A percentile compares a stretch with the other conserved stretches of the same genome.
Evolutionary conservation across 805 yeast genomes (phyloP).

Genomic region (Candida stauntonica): DNA sequence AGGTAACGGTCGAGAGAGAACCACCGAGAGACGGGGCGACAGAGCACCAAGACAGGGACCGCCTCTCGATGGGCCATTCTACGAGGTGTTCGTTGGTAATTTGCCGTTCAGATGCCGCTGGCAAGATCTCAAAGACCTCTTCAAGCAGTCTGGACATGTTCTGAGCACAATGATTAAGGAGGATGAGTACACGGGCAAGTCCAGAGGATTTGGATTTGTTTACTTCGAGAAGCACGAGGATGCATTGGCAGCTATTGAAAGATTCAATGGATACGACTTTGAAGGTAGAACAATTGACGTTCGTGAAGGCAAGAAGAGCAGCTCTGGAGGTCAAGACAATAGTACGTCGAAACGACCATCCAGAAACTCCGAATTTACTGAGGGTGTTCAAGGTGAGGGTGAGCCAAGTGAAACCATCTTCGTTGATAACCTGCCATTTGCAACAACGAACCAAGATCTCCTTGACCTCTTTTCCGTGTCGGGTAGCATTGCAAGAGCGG

Average conservation of each 20-base stretch:
- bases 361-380: constrained; percentile 49
- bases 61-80: constrained; percentile 22
- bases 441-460: constrained; percentile 82
- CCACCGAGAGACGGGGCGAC: constrained; percentile 7
- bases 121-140: constrained; percentile 83
- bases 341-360: background rate
- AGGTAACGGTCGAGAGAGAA: constrained; percentile 18
- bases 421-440: constrained; percentile 80
- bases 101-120: constrained; percentile 78
- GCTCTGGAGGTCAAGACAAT: too few relatives aligned
- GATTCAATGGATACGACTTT: constrained; percentile 62
- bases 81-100: constrained; percentile 73
- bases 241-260: constrained; percentile 66
- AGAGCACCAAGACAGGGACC: constrained; percentile 14
- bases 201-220: constrained; percentile 85
- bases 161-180: constrained; percentile 73
- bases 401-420: constrained; percentile 56
- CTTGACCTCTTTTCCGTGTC: constrained; percentile 81
- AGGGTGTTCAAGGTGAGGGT: constrained; percentile 60
- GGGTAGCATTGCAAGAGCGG: constrained; percentile 73
- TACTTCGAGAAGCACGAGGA: constrained; percentile 60
- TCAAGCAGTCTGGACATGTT: constrained; percentile 74
- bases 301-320: constrained; percentile 56
- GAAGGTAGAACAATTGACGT: constrained; percentile 80
- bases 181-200: constrained; percentile 59